phyloP scores from a whole-genome alignment of 192 early-diverging fungal species.

The Geranomyces variabilis region DNA sequence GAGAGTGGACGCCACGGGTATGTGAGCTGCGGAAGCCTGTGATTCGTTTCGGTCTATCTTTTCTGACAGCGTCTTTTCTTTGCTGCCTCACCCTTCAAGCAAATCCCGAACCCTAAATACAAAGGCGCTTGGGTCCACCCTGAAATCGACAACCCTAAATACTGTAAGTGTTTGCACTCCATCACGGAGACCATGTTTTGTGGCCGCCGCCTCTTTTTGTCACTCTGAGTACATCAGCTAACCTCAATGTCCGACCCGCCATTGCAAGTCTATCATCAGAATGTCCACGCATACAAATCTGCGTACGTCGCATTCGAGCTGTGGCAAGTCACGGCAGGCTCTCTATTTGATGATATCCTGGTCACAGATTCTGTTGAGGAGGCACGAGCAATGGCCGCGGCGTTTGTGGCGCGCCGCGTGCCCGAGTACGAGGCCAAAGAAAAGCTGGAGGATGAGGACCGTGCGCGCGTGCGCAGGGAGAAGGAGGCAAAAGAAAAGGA shows the following conservation, averaged over 20 bases:
- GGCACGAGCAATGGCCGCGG: slow-evolving; percentile 46
- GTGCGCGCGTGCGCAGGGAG: slow-evolving; percentile 11
- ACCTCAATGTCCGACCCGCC: too few species aligned
- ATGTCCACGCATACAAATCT: slow-evolving; percentile 37
- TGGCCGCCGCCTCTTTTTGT: too few species aligned
- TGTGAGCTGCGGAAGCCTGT: neutral
- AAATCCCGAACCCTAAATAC: slow-evolving; percentile 55
- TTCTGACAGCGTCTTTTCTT: too few species aligned
- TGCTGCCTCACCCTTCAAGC: slow-evolving; percentile 14
- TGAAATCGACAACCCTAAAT: slow-evolving; percentile 49
- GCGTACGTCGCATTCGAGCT: slow-evolving; percentile 55
- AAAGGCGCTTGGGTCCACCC: slow-evolving; percentile 55
- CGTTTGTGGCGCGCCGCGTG: neutral
- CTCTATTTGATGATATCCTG: slow-evolving; percentile 59
- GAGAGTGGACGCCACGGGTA: slow-evolving; percentile 51
- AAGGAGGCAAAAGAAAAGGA: slow-evolving; percentile 23
- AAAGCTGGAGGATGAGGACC: slow-evolving; percentile 33
- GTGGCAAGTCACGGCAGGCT: slow-evolving; percentile 58
- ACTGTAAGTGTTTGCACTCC: slow-evolving; percentile 22
- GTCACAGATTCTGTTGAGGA: slow-evolving; percentile 56
- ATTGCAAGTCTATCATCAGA: slow-evolving; percentile 39
- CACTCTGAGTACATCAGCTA: too few species aligned
- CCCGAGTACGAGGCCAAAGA: slow-evolving; percentile 23
- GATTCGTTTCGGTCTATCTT: too few species aligned
- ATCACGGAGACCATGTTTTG: neutral